Conservation (phyloP, 2,329 filamentous ascomycete species). For the Trichoderma breve region DNA sequence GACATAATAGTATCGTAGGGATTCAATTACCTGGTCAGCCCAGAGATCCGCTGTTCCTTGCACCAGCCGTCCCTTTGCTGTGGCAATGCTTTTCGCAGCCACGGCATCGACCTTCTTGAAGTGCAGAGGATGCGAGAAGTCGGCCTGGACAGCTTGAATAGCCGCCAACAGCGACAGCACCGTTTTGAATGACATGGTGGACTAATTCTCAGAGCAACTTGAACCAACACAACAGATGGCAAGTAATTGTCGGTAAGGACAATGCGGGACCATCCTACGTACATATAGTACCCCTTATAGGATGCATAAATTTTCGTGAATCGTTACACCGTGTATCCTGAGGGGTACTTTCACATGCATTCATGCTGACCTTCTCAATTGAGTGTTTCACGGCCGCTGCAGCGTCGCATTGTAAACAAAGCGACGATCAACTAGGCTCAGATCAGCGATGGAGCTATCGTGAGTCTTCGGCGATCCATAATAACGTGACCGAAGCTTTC, state of each 20-base stretch:
- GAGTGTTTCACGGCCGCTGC: neutral
- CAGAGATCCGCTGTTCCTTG: slow-evolving; percentile 5
- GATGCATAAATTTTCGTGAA: neutral
- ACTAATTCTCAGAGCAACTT: neutral
- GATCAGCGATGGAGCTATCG: neutral
- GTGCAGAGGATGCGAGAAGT: slow-evolving; percentile 22
- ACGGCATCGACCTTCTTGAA: slow-evolving; percentile 20
- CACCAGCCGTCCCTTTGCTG: slow-evolving; percentile 14
- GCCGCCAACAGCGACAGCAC: slow-evolving; percentile 17
- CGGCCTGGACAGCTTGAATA: slow-evolving; percentile 18
- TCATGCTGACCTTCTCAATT: slow-evolving; percentile 13
- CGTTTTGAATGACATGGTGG: slow-evolving; percentile 20
- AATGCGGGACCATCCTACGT: neutral
- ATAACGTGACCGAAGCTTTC: neutral
- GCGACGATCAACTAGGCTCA: neutral
- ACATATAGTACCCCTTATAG: neutral
- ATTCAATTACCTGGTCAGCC: slow-evolving; percentile 19
- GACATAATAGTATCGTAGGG: neutral
- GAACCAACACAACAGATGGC: neutral
- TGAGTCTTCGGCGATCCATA: slow-evolving; percentile 1
- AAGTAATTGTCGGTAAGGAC: neutral
- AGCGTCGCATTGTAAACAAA: slow-evolving; percentile 1
- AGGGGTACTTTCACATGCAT: neutral
- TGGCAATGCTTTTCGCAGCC: slow-evolving; percentile 16
- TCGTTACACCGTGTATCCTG: neutral